Evolutionary conservation across 2,329 filamentous ascomycete genomes (phyloP), one percentile per base, ranked within the genome.

Genomic region (Penicillium sclerotiorum): DNA sequence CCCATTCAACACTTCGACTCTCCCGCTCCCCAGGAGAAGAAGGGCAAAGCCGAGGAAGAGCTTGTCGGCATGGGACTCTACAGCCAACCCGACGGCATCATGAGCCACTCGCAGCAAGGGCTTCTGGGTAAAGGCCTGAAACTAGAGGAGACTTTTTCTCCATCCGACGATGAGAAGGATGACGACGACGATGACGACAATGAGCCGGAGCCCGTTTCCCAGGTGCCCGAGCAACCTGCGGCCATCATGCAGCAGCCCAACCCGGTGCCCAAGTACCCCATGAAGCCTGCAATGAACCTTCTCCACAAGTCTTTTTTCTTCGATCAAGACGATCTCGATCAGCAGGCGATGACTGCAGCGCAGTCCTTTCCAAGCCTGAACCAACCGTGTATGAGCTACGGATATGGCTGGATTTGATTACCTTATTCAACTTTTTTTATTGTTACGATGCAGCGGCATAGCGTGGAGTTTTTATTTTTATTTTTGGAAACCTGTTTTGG

Each of bases 131-230:
- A 90, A 68, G 88, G 89, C 0, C 74, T 93, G 58, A 93, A 91
- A 67, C 75, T 94, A 3, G 89, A 93, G 69, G 88, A 92, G 67
- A 88, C 88, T 0, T 93, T 74, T 48, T 70, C 64, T 80, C 88
- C 86, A 83, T 68, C 88, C 80, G 74, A 80, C 21, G 81, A 83
- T 1, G 78, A 77, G 8, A 78, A 81, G 5, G 83, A 86, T 1
- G 77, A 77, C 0, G 77, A 80, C 23, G 57, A 53, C 6, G 60
- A 65, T 37, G 52, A n/a, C n/a, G n/a, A 11, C 35, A 53, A 46
- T 15, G 41, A 32, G 2, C 21, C 25, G n/a, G 46, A 61, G n/a
- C 13, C 49, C 7, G 36, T 56, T 11, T 55, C 52, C 20, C 50
- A 49, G 35, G n/a, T 33, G 9, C 45, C 25, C 32, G 41, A 53